Base-by-base conservation (phyloP, 345 rosid species). In the Syzygium aqueum region DNA sequence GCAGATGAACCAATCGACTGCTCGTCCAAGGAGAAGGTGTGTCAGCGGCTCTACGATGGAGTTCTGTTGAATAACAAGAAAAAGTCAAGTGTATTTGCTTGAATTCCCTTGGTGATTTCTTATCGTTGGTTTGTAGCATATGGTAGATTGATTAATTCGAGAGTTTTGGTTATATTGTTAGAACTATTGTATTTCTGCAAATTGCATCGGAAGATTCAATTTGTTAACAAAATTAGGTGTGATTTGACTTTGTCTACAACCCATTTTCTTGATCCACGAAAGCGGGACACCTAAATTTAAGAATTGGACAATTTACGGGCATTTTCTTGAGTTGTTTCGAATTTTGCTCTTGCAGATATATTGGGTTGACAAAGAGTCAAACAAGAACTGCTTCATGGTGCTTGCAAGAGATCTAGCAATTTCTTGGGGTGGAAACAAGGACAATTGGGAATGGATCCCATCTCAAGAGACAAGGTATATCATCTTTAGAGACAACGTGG, bases 361-460 rank as follows among this genome's bases (percentile, higher is more conserved):
- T 73, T 86, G 57, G 87, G 83, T 86, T 51, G 87, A 86, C 53
- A 33, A 28, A 67, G 57, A 43, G 21, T 86, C 82, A 22, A 86
- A 86, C 28, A 86, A 86, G 40, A 86, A 86, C 87, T 86, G 84
- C 73, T 86, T 86, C 87, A 86, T 65, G 87, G 82, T 51, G 56
- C 56, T 86, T n/a, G 86, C 86, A 21, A 53, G 86, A 56, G 33
- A 40, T 85, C 86, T 85, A 3, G 86, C 50, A 5, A 85, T 85
- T 56, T 17, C 15, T 30, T 57, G 50, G 59, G 51, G 73, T 33
- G 86, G 5, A 4, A 56, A 53, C 23, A 30, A 21, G n/a, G 49
- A 37, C 9, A 14, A 53, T 25, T 85, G 67, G 73, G 8, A 30
- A 10, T 56, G 86, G 52, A 2, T 11, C 30, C 5, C 16, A 59